A percentile compares a stretch with the other conserved stretches of the same genome.
These are phyloP conservation scores for Leishmania mexicana DNA, from an alignment of 208 protist species.

Conservation along the genomic window DNA sequence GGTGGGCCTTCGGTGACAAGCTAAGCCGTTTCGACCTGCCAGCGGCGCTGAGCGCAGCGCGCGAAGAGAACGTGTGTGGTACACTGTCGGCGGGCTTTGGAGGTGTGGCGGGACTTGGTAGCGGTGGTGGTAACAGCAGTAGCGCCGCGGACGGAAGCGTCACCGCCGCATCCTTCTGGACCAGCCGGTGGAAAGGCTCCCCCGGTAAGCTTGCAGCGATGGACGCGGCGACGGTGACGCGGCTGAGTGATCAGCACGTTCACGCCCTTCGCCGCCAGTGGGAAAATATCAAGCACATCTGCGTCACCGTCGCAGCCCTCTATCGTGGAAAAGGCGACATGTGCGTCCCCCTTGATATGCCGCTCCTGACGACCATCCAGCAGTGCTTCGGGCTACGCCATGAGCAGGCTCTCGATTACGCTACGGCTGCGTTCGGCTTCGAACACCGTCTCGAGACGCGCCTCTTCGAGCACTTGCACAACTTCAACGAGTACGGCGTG, in stretches of 20 bases:
- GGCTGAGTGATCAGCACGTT: slow-evolving; percentile 27
- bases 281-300: slow-evolving; percentile 83
- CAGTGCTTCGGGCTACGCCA: slow-evolving; percentile 75
- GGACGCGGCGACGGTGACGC: slow-evolving; percentile 21
- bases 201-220: slow-evolving; percentile 25
- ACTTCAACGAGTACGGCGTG: slow-evolving; percentile 62
- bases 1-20: slow-evolving; percentile 73
- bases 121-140: slow-evolving; percentile 1
- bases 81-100: background rate
- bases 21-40: slow-evolving; percentile 56
- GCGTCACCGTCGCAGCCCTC: slow-evolving; percentile 57
- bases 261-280: slow-evolving; percentile 71
- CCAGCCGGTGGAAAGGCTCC: slow-evolving; percentile 33
- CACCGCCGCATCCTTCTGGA: slow-evolving; percentile 23
- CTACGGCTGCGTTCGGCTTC: slow-evolving; percentile 77
- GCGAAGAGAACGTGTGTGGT: slow-evolving; percentile 20
- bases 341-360: slow-evolving; percentile 58
- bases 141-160: slow-evolving; percentile 1
- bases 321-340: slow-evolving; percentile 79
- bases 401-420: slow-evolving; percentile 58
- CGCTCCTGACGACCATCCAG: slow-evolving; percentile 67
- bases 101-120: background rate
- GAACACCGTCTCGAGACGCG: slow-evolving; percentile 70
- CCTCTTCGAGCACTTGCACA: slow-evolving; percentile 55
- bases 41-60: slow-evolving; percentile 9